Base-by-base conservation (phyloP, 2,329 filamentous ascomycete species). In the Atkinsonella hypoxylon region DNA sequence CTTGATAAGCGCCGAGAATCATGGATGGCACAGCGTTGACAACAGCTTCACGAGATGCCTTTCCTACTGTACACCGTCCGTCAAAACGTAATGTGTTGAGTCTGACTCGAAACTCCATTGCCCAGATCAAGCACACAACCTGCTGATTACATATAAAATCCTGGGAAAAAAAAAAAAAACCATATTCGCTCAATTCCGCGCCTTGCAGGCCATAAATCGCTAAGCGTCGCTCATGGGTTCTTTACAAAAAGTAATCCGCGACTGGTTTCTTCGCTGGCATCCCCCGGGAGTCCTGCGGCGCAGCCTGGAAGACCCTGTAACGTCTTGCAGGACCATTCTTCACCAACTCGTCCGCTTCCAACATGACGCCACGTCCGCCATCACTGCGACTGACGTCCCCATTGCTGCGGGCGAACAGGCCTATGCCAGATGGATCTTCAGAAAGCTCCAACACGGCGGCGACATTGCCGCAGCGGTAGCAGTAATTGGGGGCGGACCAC, bases 201-300 rank as follows among this genome's bases (percentile, higher is more conserved):
- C 9, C 18, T 12, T 15, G 22, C 15, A 6, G 34, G 34, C 22
- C 26, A 26, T 26, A 26, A 26, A 5, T 26, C 26, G 26, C 26
- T 26, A 26, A 7, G 26, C 26, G 8, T 26, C 26, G 26, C 26
- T 26, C 26, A 26, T 26, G 26, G 26, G 5, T 26, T 7, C 12
- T 40, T 67, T 65, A 83, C 69, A 98, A 73, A 68, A 98, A 98
- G 73, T 97, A 98, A 70, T 97, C 91, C 13, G 89, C 89, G 49
- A 95, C 89, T 3, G 93, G 93, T 69, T 97, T 97, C 78, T 98
- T 98, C 3, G 93, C 93, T 53, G 93, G 93, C 93, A 98, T 98
- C 4, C 93, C 93, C 60, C 93, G 79, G 1, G 86, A 89, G 67
- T 97, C 93, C 70, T 98, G 93, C 48, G 93, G 90, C 49, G 93